These are phyloP conservation scores for Kodamaea ohmeri DNA, from an alignment of 1,139 yeast species.

Conservation along the genomic window DNA sequence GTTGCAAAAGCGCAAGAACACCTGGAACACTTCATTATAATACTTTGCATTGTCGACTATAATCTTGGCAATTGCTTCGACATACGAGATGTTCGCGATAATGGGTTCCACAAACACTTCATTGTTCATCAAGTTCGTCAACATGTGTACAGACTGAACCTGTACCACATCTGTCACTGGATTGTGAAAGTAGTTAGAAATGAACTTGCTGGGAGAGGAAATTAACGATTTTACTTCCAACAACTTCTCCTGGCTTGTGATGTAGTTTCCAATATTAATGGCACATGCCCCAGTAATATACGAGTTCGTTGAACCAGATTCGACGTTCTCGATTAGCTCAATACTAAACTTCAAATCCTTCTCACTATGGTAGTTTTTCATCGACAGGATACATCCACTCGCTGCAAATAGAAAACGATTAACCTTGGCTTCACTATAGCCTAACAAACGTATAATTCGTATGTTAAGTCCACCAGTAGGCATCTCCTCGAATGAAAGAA, in stretches of 20 bases:
- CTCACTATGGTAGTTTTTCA: slow-evolving; percentile 22
- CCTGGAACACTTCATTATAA: slow-evolving; percentile 33
- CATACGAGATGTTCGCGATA: slow-evolving; percentile 11
- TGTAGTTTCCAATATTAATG: slow-evolving; percentile 37
- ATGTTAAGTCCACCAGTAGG: slow-evolving; percentile 5
- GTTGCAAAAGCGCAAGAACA: slow-evolving; percentile 30
- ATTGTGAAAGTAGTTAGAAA: slow-evolving; percentile 21
- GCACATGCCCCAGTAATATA: slow-evolving; percentile 32
- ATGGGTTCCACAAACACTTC: slow-evolving; percentile 17
- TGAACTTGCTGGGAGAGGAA: slow-evolving; percentile 17
- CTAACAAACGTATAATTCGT: slow-evolving; percentile 10
- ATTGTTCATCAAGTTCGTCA: slow-evolving; percentile 28
- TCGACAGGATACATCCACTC: slow-evolving; percentile 37
- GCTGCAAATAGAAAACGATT: slow-evolving; percentile 29
- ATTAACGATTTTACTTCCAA: slow-evolving; percentile 18
- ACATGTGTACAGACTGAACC: slow-evolving; percentile 37
- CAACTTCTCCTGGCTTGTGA: slow-evolving; percentile 21
- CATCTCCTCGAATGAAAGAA: slow-evolving; percentile 9
- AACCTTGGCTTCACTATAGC: slow-evolving; percentile 3
- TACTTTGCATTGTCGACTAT: slow-evolving; percentile 36
- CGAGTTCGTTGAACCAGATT: slow-evolving; percentile 19
- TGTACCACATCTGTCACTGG: slow-evolving; percentile 38
- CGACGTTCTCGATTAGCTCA: slow-evolving; percentile 1
- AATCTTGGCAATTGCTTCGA: slow-evolving; percentile 25
- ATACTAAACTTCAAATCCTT: slow-evolving; percentile 15